Evolutionary conservation across 2,329 filamentous ascomycete species (phyloP), one percentile per base, ranked within the genome.

Genomic region (Colletotrichum simmondsii): DNA sequence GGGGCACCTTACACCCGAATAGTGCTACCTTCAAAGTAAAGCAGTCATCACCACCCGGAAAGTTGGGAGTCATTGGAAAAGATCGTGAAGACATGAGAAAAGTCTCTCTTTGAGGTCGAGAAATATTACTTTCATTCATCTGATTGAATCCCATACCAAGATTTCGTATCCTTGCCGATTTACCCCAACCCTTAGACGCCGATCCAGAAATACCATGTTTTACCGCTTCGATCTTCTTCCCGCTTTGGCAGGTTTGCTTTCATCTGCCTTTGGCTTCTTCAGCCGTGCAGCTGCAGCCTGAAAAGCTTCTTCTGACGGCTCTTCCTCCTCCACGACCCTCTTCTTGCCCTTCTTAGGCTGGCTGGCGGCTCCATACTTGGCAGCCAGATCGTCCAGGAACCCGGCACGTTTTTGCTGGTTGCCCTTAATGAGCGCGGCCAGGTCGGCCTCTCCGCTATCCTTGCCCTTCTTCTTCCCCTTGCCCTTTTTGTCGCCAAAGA

Each of bases 401-500:
- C 85, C 86, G 32, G 84, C 86, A 42, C 93, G 86, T 54, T 88
- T 87, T 76, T 92, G 87, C 80, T 97, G 93, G 59, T 92, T 90
- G 78, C 89, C 87, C 79, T 90, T 89, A 74, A 97, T 97, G 78
- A 97, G 81, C 2, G 93, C 93, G n/a, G 92, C 91, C 52, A 97
- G 85, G 24, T 82, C 85, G 37, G 87, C 85, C 77, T 90, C 88
- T 0, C 87, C 86, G 78, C 80, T 78, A 37, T 77, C 75, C 76
- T 83, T 85, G 52, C 79, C 81, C 74, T 85, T 85, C 69, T 80
- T 82, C 63, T 81, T 80, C 10, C 71, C 68, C 76, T 79, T 80
- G 19, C 53, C 83, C 56, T 79, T 83, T 68, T 89, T 90, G 72
- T 84, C 83, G 49, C 80, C 80, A 7, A 92, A 93, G 32, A 94